A percentile compares a stretch with the other conserved stretches of the same genome.
Conservation (phyloP, 495 filamentous ascomycete genomes). For the Hamigera avellanea region DNA sequence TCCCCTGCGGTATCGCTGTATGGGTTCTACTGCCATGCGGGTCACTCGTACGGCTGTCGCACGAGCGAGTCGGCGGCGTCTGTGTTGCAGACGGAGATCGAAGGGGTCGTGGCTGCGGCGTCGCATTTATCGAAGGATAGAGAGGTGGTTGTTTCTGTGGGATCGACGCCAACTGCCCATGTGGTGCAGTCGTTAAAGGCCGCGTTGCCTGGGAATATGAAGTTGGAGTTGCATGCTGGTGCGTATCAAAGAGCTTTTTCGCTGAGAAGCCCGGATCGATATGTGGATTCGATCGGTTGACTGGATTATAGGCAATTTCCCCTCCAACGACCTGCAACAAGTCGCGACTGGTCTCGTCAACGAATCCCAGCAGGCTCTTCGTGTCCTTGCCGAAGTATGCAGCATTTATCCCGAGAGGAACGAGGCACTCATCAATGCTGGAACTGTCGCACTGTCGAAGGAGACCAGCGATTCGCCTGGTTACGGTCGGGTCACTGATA, state of each 20-base stretch:
- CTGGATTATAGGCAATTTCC: slow-evolving; percentile 14
- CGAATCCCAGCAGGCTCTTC: slow-evolving; percentile 10
- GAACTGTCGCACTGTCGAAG: slow-evolving; percentile 12
- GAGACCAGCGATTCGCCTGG: slow-evolving; percentile 13
- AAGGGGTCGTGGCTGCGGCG: slow-evolving; percentile 11
- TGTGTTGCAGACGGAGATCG: slow-evolving; percentile 8
- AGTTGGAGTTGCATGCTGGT: slow-evolving; percentile 24
- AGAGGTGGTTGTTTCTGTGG: slow-evolving; percentile 19
- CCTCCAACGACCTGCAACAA: slow-evolving; percentile 16
- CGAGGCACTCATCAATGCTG: slow-evolving; percentile 17
- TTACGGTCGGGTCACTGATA: slow-evolving; percentile 6
- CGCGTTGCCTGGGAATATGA: slow-evolving; percentile 8
- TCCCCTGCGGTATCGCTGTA: slow-evolving; percentile 3
- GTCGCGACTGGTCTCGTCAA: slow-evolving; percentile 11
- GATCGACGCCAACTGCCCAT: slow-evolving; percentile 25
- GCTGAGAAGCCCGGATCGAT: no score
- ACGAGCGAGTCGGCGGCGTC: slow-evolving; percentile 4
- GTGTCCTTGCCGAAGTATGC: slow-evolving; percentile 14
- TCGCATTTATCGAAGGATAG: slow-evolving; percentile 5
- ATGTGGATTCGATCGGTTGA: no score
- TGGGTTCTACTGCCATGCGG: slow-evolving; percentile 17
- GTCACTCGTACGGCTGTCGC: slow-evolving; percentile 11
- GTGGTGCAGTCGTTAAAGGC: slow-evolving; percentile 15
- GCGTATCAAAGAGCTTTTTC: no score
- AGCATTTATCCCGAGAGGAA: slow-evolving; percentile 18